phyloP scores from a whole-genome alignment of 495 filamentous ascomycete species.

The Aspergillus sparsus region DNA sequence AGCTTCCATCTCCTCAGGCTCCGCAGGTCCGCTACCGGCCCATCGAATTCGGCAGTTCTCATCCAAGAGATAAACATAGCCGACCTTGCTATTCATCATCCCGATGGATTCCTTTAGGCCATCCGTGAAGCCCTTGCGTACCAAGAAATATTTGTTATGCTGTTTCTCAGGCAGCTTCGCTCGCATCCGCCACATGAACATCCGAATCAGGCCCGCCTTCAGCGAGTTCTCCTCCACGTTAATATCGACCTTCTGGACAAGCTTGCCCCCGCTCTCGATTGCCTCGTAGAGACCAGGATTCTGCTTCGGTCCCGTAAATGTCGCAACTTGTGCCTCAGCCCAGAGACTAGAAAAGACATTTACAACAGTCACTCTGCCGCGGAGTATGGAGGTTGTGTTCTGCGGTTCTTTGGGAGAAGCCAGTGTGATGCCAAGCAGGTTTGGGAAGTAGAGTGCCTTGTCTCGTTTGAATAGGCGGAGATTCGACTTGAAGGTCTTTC shows the following conservation, averaged over 20 bases:
- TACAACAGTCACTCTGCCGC: slow-evolving; percentile 73
- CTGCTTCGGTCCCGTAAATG: slow-evolving; percentile 61
- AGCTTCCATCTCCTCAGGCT: slow-evolving; percentile 66
- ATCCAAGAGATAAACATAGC: slow-evolving; percentile 93
- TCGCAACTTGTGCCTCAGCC: slow-evolving; percentile 77
- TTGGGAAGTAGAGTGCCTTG: slow-evolving; percentile 87
- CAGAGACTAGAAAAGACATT: slow-evolving; percentile 77
- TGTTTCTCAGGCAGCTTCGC: slow-evolving; percentile 55
- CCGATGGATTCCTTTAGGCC: slow-evolving; percentile 76
- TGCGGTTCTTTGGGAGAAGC: slow-evolving; percentile 45
- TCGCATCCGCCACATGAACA: slow-evolving; percentile 67
- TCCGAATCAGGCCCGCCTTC: slow-evolving; percentile 70
- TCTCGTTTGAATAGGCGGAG: slow-evolving; percentile 72
- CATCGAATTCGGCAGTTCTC: slow-evolving; percentile 85
- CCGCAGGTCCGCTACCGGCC: slow-evolving; percentile 83
- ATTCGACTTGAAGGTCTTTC: slow-evolving; percentile 86
- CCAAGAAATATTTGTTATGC: slow-evolving; percentile 77
- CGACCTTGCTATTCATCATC: slow-evolving; percentile 82
- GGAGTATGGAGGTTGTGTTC: slow-evolving; percentile 72
- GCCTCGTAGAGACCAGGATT: slow-evolving; percentile 66
- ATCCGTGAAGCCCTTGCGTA: slow-evolving; percentile 73
- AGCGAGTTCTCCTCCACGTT: slow-evolving; percentile 81
- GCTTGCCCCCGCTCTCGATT: slow-evolving; percentile 39
- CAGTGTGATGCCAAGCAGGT: slow-evolving; percentile 78
- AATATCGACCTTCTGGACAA: slow-evolving; percentile 75